Conservation (phyloP, 176 grass and related monocot genomes). For the Carex parvula region DNA sequence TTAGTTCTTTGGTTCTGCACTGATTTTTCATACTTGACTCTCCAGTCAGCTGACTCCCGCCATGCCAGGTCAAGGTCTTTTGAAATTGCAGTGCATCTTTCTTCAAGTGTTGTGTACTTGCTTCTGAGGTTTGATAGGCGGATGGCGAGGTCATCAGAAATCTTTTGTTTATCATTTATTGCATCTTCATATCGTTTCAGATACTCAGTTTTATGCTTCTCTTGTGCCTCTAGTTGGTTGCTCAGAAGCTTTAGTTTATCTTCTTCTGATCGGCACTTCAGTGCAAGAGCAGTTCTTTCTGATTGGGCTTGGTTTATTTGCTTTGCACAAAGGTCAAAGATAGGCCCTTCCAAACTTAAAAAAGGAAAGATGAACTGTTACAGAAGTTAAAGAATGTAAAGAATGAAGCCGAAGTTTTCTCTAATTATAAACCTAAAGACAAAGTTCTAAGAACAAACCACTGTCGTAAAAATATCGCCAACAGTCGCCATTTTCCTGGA, state of each 20-base stretch:
- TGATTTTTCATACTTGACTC: conserved; percentile 47
- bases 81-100: conserved; percentile 44
- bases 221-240: conserved; percentile 64
- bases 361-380: background rate
- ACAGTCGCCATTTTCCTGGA: conserved; percentile 67
- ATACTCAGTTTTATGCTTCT: conserved; percentile 69
- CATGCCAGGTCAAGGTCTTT: conserved; percentile 56
- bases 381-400: background rate
- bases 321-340: conserved; percentile 64
- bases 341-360: conserved; percentile 70
- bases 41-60: conserved; percentile 59
- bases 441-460: conserved; percentile 42
- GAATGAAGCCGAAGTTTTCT: background rate
- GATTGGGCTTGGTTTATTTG: conserved; percentile 67
- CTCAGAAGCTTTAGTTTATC: conserved; percentile 60
- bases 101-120: conserved; percentile 71
- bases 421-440: background rate
- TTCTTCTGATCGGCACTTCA: conserved; percentile 60
- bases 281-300: conserved; percentile 50
- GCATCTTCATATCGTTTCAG: conserved; percentile 57
- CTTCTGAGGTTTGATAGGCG: conserved; percentile 55
- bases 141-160: conserved; percentile 49
- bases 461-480: conserved; percentile 54
- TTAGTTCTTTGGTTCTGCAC: conserved; percentile 35
- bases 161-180: conserved; percentile 55